A percentile compares a stretch with the other conserved stretches of the same genome.
phyloP scores from a whole-genome alignment of 805 yeast species.

The Suhomyces sp. region DNA sequence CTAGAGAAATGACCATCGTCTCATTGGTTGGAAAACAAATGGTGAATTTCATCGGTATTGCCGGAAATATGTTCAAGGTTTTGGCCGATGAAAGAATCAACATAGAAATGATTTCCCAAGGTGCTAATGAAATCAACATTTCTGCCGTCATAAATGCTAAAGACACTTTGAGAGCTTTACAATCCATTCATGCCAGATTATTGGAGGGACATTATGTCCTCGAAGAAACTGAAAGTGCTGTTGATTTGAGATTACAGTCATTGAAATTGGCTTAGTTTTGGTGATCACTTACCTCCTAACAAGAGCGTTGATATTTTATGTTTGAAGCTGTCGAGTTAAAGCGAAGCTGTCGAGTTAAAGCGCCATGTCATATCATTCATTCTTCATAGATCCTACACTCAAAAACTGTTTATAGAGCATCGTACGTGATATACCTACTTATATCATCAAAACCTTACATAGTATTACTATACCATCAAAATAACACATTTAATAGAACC shows the following conservation, averaged over 20 bases:
- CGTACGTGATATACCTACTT: no score
- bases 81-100: constrained; percentile 89
- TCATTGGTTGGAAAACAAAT: constrained; percentile 95
- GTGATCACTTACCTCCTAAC: no score
- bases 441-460: no score
- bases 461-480: no score
- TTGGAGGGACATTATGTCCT: constrained; percentile 46
- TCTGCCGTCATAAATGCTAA: constrained; percentile 87
- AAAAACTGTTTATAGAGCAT: no score
- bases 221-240: constrained; percentile 22
- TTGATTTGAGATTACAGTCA: constrained; percentile 32
- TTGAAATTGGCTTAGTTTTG: constrained; percentile 14
- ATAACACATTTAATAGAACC: no score
- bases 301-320: no score
- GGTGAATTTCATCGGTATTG: constrained; percentile 95
- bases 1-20: constrained; percentile 84
- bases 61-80: constrained; percentile 94
- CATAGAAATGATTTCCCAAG: constrained; percentile 98
- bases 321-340: no score
- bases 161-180: constrained; percentile 82
- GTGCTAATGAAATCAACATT: constrained; percentile 96
- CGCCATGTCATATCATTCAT: no score
- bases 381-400: no score
- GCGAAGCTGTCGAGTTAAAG: no score
- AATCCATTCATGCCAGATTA: constrained; percentile 77